These are phyloP conservation scores for Penicillium expansum DNA, from an alignment of 2,329 filamentous ascomycete genomes.

Conservation along the genomic window DNA sequence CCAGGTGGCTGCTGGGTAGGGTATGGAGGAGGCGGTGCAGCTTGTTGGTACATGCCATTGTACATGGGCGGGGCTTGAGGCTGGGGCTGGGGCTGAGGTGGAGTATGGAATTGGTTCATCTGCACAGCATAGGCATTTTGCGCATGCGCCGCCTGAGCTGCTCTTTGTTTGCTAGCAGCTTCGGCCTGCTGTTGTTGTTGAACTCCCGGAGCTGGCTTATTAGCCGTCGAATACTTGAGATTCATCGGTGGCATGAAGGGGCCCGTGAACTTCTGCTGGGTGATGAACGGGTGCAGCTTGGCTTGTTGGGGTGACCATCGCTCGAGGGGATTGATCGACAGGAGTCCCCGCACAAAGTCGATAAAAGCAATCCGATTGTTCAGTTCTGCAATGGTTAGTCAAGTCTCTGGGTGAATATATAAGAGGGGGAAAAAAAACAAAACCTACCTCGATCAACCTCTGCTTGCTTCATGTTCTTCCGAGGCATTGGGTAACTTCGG, in stretches of 20 bases:
- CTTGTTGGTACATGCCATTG: slow-evolving; percentile 72
- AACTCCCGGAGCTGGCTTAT: slow-evolving; percentile 85
- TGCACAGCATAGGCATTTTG: slow-evolving; percentile 67
- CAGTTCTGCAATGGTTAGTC: slow-evolving; percentile 68
- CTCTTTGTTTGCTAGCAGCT: slow-evolving; percentile 87
- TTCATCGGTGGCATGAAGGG: slow-evolving; percentile 98
- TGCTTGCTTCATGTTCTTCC: slow-evolving; percentile 98
- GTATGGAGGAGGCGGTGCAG: slow-evolving; percentile 76
- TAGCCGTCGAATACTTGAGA: slow-evolving; percentile 79
- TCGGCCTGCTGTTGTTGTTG: slow-evolving; percentile 96
- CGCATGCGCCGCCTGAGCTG: slow-evolving; percentile 63
- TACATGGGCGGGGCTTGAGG: slow-evolving; percentile 64
- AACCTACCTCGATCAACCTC: slow-evolving; percentile 86
- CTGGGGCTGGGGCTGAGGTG: slow-evolving; percentile 47
- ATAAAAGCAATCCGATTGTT: slow-evolving; percentile 97
- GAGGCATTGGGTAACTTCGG: slow-evolving; percentile 94
- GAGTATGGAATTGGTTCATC: slow-evolving; percentile 55
- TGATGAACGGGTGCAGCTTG: slow-evolving; percentile 96
- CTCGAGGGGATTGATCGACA: slow-evolving; percentile 94
- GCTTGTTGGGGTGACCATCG: slow-evolving; percentile 97
- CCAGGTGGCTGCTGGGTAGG: slow-evolving; percentile 67
- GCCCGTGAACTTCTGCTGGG: slow-evolving; percentile 93
- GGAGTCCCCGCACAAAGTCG: slow-evolving; percentile 88
- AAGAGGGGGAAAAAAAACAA: slow-evolving; percentile 22
- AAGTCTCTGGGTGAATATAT: neutral